These are phyloP conservation scores for Primulina huaijiensis DNA, from an alignment of 257 asterid genomes.

Conservation along the genomic window DNA sequence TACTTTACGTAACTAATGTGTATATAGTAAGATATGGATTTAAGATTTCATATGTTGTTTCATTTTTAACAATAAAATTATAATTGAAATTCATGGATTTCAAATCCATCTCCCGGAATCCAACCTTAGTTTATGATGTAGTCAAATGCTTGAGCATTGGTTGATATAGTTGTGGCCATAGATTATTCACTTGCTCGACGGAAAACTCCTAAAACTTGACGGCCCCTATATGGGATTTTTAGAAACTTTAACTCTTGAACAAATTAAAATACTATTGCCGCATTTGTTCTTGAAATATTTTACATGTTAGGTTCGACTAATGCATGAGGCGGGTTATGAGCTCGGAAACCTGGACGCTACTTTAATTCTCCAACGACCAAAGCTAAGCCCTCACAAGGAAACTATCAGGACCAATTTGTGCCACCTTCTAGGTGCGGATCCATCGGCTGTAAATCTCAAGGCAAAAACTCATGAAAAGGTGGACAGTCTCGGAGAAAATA, in stretches of 20 bases:
- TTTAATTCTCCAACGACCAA: slow-evolving; percentile 89
- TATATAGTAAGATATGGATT: too few species aligned
- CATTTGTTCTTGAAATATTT: slow-evolving; percentile 19
- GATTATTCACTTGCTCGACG: background rate
- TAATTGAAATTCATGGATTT: too few species aligned
- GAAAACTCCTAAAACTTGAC: background rate
- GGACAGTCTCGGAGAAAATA: slow-evolving; percentile 94
- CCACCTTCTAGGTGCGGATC: slow-evolving; percentile 78
- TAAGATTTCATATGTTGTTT: too few species aligned
- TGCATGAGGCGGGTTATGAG: slow-evolving; percentile 92
- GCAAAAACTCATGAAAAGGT: slow-evolving; percentile 98
- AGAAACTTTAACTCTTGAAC: background rate
- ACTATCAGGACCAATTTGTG: slow-evolving; percentile 70
- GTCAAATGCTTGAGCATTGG: background rate
- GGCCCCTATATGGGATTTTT: background rate
- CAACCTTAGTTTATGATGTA: background rate
- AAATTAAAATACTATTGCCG: background rate
- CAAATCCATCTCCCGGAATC: too few species aligned
- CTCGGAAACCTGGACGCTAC: slow-evolving; percentile 89
- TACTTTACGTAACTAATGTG: too few species aligned
- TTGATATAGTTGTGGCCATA: background rate
- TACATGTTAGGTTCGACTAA: slow-evolving; percentile 71
- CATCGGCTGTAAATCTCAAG: slow-evolving; percentile 75
- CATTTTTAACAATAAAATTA: too few species aligned
- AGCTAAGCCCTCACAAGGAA: slow-evolving; percentile 92